Evolutionary conservation across 495 filamentous ascomycete genomes (phyloP).

Genomic region (Terfezia claveryi): DNA sequence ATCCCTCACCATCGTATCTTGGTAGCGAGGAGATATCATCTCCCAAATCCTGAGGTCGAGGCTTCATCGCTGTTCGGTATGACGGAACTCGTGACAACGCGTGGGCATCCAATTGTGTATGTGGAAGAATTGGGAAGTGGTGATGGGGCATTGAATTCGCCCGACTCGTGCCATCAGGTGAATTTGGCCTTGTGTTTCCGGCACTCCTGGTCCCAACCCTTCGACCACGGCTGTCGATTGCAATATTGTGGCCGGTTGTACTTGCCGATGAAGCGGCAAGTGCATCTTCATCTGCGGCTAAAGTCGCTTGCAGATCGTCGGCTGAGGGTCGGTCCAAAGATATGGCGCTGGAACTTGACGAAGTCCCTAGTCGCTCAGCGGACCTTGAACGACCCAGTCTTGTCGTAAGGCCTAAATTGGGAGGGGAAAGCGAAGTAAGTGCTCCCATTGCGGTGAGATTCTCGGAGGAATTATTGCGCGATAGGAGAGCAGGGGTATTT

Average conservation of each 20-base stretch:
- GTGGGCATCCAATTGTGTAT: not conserved
- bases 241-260: too few relatives aligned
- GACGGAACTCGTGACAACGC: slow-evolving; percentile 45
- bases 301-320: not conserved
- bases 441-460: slow-evolving; percentile 29
- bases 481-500: slow-evolving; percentile 42
- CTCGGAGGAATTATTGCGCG: slow-evolving; percentile 54
- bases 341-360: not conserved
- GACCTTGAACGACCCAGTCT: not conserved
- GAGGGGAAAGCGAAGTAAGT: not conserved
- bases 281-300: not conserved
- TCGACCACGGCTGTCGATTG: not conserved
- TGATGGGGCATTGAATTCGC: not conserved
- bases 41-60: slow-evolving; percentile 29
- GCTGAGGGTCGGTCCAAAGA: not conserved
- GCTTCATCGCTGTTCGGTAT: slow-evolving; percentile 52
- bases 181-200: slow-evolving; percentile 6
- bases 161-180: slow-evolving; percentile 3
- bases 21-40: slow-evolving; percentile 26
- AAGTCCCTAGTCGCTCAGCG: not conserved
- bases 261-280: too few relatives aligned
- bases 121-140: not conserved
- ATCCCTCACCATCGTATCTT: slow-evolving; percentile 29
- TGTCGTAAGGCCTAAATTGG: not conserved
- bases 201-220: slow-evolving; percentile 1